Conservation (phyloP, 352 stramenopile species). For the Phytopythium vexans region DNA sequence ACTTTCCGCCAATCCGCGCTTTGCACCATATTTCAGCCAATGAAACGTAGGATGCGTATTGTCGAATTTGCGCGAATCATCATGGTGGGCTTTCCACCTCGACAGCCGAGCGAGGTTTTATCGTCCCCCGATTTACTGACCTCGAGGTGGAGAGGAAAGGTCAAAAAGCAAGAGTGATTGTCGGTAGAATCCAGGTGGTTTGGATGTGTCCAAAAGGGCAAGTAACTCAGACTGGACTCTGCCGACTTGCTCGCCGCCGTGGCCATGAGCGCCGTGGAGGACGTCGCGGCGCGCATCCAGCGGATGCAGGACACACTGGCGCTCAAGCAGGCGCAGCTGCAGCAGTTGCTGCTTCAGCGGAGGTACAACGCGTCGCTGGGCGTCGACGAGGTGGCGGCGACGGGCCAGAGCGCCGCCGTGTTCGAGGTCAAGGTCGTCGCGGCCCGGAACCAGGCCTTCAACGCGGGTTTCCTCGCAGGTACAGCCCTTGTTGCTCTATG, state of each 20-base stretch:
- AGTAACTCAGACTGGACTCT: too few species aligned
- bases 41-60: too few species aligned
- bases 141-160: not conserved
- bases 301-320: slow-evolving; percentile 47
- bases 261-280: slow-evolving; percentile 61
- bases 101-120: too few species aligned
- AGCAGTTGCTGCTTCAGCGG: slow-evolving; percentile 38
- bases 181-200: too few species aligned
- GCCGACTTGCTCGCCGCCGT: not conserved
- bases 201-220: too few species aligned
- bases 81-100: not conserved
- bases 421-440: slow-evolving; percentile 43
- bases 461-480: slow-evolving; percentile 41
- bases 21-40: slow-evolving; percentile 6
- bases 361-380: slow-evolving; percentile 42
- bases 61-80: too few species aligned
- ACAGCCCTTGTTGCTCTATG: not conserved
- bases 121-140: slow-evolving; percentile 1
- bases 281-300: slow-evolving; percentile 53
- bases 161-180: too few species aligned
- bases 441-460: slow-evolving; percentile 43
- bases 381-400: slow-evolving; percentile 49
- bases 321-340: slow-evolving; percentile 38
- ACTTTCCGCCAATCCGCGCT: slow-evolving; percentile 25
- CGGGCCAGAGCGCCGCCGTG: slow-evolving; percentile 32